Percentiles rank a stretch among this genome's conserved stretches.
Evolutionary conservation across 2,329 filamentous ascomycete genomes (phyloP).

Genomic region (Didymella arachidicola): DNA sequence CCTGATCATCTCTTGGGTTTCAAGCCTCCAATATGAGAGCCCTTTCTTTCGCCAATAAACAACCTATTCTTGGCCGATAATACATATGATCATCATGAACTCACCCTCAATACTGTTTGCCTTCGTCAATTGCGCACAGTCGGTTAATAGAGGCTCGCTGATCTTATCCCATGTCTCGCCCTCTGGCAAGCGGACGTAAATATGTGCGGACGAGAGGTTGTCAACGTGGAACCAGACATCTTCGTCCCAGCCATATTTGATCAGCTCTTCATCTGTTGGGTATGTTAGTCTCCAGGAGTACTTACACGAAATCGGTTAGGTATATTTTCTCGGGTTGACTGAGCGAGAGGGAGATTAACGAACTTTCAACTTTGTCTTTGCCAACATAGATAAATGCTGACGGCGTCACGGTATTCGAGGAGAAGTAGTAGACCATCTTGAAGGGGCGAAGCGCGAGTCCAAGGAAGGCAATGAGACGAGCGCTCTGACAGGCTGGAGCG

Average conservation of each 20-base stretch:
- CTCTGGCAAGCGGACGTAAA: constrained; percentile 86
- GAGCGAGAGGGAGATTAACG: constrained; percentile 41
- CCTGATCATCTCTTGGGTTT: not conserved
- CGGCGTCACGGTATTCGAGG: constrained; percentile 81
- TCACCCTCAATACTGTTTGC: constrained; percentile 94
- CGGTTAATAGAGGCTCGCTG: constrained; percentile 74
- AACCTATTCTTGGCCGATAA: no score
- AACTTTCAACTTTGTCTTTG: constrained; percentile 99
- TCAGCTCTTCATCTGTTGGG: constrained; percentile 86
- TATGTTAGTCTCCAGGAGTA: not conserved
- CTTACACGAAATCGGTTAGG: not conserved
- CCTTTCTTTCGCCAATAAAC: no score
- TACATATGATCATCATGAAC: not conserved
- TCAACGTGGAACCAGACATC: constrained; percentile 99
- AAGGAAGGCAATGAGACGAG: constrained; percentile 6
- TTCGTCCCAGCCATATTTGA: constrained; percentile 91
- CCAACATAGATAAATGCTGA: constrained; percentile 92
- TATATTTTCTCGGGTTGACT: not conserved
- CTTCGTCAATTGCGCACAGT: constrained; percentile 97
- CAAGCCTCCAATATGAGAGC: no score
- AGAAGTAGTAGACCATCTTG: constrained; percentile 94
- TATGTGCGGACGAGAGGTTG: constrained; percentile 94
- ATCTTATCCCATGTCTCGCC: constrained; percentile 86
- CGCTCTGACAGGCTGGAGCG: constrained; percentile 13
- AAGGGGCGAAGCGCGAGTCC: constrained; percentile 1